Evolutionary conservation across 371 early-diverging fungal genomes (phyloP), one percentile per base, ranked within the genome.

Genomic region (Nematocida sp.): DNA sequence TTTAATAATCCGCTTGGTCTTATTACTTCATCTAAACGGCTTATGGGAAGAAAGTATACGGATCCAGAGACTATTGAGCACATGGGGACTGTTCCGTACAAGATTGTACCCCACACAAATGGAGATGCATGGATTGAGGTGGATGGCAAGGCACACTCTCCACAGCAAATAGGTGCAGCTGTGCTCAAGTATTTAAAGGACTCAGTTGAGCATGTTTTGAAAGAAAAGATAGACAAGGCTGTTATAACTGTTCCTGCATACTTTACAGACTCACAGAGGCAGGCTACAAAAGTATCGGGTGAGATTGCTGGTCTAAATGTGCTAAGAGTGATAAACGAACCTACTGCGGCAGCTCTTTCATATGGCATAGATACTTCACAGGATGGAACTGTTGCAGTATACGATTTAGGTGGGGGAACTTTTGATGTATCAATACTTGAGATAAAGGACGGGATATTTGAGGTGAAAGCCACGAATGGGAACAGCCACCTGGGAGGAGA

Each of bases 331-430:
- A 95, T 97, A 87, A 97, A 96, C 89, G 99, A 98, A 85, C 98
- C 98, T 55, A 96, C 96, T 1, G 98, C 98, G 18, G 96, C 98
- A 67, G 97, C 99, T 56, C 89, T 95, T 70, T 95, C 98, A 55
- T 97, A 95, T 87, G 98, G 97, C 75, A 88, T 95, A 11, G 96
- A 95, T 88, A 95, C 94, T 89, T 84, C 89, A n/a, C 92, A 91
- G 58, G 93, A 94, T 88, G 92, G 92, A 85, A 94, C 93, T 83
- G 91, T 98, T 52, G 95, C 95, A 42, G 96, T 99, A n/a, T 98
- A 93, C 89, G 97, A 98, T 90, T 90, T 98, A 80, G 97, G 99
- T 66, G 97, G 99, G 86, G 99, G 99, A 82, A 98, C 97, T 3
- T 98, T 98, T 89, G 97, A 98, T 93, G 92, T 98, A 85, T 94